These are phyloP conservation scores for Skeletonema grethae DNA, from an alignment of 108 stramenopile genomes.

Conservation along the genomic window DNA sequence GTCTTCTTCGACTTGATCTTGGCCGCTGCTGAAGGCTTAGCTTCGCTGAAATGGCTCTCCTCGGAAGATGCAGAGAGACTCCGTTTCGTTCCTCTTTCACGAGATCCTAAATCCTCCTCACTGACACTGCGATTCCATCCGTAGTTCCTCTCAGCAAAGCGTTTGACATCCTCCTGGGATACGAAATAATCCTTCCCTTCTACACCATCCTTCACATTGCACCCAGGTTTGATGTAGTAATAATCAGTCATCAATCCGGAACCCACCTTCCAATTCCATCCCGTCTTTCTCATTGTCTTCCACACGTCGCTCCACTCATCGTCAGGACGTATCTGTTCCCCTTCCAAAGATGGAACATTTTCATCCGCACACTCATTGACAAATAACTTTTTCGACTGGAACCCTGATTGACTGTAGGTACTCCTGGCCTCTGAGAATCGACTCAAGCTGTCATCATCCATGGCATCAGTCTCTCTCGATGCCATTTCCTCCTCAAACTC, in stretches of 20 bases:
- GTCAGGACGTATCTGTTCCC: conserved; percentile 12
- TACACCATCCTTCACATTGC: conserved; percentile 7
- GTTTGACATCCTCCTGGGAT: neutral
- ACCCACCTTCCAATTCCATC: conserved; percentile 10
- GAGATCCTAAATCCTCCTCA: neutral
- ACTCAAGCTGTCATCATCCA: conserved; percentile 7
- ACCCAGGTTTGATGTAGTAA: conserved; percentile 13
- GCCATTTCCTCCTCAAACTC: neutral
- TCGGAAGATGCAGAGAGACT: neutral
- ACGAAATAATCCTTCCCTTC: conserved; percentile 15
- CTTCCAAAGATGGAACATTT: conserved; percentile 18
- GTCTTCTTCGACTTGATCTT: conserved; percentile 1
- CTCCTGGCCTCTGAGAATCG: conserved; percentile 6
- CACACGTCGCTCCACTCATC: conserved; percentile 8
- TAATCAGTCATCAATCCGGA: conserved; percentile 4
- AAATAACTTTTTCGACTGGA: conserved; percentile 17
- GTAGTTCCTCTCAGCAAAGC: conserved; percentile 11
- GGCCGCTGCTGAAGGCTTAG: neutral
- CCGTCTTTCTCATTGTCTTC: conserved; percentile 10
- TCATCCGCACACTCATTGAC: conserved; percentile 22
- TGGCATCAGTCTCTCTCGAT: neutral
- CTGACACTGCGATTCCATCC: conserved; percentile 1
- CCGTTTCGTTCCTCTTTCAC: neutral
- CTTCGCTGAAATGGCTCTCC: neutral
- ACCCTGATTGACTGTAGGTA: conserved; percentile 21